Percentiles rank a stretch among this genome's conserved stretches.
Evolutionary conservation across 345 rosid species (phyloP).

Genomic region (Litchi chinensis): DNA sequence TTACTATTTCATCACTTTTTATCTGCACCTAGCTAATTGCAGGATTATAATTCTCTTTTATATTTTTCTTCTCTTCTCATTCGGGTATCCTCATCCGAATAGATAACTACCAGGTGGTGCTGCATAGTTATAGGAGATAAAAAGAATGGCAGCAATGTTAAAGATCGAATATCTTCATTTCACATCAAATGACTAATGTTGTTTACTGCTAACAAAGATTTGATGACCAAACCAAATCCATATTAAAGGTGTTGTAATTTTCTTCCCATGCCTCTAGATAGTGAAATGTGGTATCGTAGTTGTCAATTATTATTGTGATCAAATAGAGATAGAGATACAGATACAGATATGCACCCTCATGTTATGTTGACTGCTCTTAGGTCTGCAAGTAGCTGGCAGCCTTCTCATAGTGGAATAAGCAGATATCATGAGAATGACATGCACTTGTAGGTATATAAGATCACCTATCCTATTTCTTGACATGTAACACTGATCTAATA

Average conservation of each 20-base stretch:
- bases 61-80: slow-evolving; percentile 2
- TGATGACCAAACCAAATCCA: slow-evolving; percentile 8
- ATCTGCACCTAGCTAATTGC: not conserved
- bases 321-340: not conserved
- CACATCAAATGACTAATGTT: slow-evolving; percentile 5
- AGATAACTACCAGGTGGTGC: not conserved
- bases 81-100: slow-evolving; percentile 6
- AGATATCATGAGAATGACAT: not conserved
- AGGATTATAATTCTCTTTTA: slow-evolving; percentile 18
- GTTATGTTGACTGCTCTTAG: not conserved
- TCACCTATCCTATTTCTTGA: not conserved
- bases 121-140: not conserved
- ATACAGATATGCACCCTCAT: not conserved
- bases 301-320: not conserved
- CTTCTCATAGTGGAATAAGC: slow-evolving; percentile 6
- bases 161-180: slow-evolving; percentile 3
- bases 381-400: not conserved
- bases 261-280: slow-evolving; percentile 2
- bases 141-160: not conserved
- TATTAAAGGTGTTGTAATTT: not conserved
- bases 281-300: not conserved
- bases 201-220: slow-evolving; percentile 6
- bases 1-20: slow-evolving; percentile 11
- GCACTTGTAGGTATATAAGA: not conserved
- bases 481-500: not conserved